phyloP scores from a whole-genome alignment of 2,329 filamentous ascomycete species.

The Botryosphaeria agaves region DNA sequence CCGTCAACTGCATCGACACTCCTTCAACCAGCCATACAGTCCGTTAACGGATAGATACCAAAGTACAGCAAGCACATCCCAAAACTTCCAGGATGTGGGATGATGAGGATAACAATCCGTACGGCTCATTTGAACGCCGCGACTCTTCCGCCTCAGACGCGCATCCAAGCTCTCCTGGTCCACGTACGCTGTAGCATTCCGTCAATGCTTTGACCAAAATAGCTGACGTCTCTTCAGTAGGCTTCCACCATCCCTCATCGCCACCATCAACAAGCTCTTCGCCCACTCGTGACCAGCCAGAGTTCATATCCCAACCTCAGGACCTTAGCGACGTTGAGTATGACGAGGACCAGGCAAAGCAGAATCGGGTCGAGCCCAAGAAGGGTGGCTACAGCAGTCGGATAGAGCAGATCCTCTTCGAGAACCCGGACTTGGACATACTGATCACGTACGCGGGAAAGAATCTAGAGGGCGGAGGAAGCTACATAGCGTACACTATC shows the following conservation, averaged over 20 bases:
- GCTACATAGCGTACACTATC: constrained; percentile 96
- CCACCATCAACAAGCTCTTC: constrained; percentile 57
- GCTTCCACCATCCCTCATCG: constrained; percentile 41
- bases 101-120: constrained; percentile 97
- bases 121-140: constrained; percentile 81
- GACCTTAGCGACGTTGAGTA: constrained; percentile 44
- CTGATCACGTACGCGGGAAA: constrained; percentile 91
- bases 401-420: constrained; percentile 93
- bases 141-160: constrained; percentile 59
- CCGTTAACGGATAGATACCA: too few relatives aligned
- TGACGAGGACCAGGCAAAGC: constrained; percentile 30
- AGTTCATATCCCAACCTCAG: constrained; percentile 33
- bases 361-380: constrained; percentile 37
- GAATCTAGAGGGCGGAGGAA: constrained; percentile 77
- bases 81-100: constrained; percentile 87
- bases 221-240: constrained; percentile 16
- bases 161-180: constrained; percentile 44
- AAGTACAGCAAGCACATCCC: too few relatives aligned
- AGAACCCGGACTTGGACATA: constrained; percentile 79
- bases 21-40: too few relatives aligned
- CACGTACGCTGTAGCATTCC: constrained; percentile 13
- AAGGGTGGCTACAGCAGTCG: constrained; percentile 86
- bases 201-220: constrained; percentile 10
- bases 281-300: constrained; percentile 47
- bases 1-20: too few relatives aligned